A percentile compares a stretch with the other conserved stretches of the same genome.
phyloP scores from a whole-genome alignment of 371 early-diverging fungal species.

The Mucor racemosus region DNA sequence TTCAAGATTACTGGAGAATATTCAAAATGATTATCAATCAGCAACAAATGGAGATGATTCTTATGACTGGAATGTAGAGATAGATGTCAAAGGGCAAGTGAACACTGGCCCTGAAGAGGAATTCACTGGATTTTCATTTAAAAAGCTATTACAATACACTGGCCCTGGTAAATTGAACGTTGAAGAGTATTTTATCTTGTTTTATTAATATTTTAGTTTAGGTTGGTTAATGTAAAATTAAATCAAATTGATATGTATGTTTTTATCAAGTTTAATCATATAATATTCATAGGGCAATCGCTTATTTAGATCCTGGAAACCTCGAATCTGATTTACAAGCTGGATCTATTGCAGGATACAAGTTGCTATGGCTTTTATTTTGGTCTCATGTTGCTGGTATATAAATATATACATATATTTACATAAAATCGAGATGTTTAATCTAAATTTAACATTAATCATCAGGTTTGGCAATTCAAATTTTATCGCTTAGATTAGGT shows the following conservation, averaged over 20 bases:
- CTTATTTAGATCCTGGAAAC: conserved; percentile 79
- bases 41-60: background rate
- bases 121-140: conserved; percentile 38
- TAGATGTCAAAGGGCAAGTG: conserved; percentile 41
- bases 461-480: conserved; percentile 66
- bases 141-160: conserved; percentile 53
- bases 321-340: conserved; percentile 75
- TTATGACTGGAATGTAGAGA: conserved; percentile 23
- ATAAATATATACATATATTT: too few relatives aligned
- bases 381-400: conserved; percentile 61
- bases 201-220: conserved; percentile 14
- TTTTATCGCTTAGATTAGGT: conserved; percentile 70
- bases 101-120: conserved; percentile 35
- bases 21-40: background rate
- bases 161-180: conserved; percentile 55
- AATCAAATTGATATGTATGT: background rate
- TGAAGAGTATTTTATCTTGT: too few relatives aligned
- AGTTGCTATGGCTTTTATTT: conserved; percentile 69
- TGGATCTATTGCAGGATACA: conserved; percentile 69
- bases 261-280: background rate
- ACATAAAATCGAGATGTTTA: too few relatives aligned
- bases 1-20: background rate
- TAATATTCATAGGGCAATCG: conserved; percentile 60
- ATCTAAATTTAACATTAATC: background rate
- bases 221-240: conserved; percentile 51